phyloP scores from a whole-genome alignment of 257 asterid species.

The Solanum bulbocastanum region DNA sequence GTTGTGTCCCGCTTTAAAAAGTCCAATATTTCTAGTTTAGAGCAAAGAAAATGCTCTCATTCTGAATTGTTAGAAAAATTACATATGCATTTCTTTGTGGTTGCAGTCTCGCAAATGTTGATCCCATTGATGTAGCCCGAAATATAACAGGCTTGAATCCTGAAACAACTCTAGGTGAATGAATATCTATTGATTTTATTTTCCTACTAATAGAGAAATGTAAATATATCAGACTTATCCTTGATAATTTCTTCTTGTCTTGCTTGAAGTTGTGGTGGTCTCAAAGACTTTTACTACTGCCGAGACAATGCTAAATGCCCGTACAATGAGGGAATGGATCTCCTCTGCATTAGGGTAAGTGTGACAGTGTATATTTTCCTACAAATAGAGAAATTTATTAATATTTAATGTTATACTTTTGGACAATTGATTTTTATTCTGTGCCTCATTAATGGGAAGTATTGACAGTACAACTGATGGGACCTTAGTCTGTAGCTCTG shows the following conservation, averaged over 20 bases:
- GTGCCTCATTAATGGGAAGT: not conserved
- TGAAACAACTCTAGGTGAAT: slow-evolving; percentile 88
- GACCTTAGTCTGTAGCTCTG: not conserved
- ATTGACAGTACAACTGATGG: not conserved
- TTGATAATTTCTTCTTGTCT: not conserved
- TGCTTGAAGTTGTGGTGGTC: slow-evolving; percentile 79
- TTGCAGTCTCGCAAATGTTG: slow-evolving; percentile 95
- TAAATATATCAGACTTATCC: not conserved
- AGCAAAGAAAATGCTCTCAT: not conserved
- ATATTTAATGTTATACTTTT: not conserved
- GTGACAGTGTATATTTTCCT: not conserved
- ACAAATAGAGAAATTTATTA: not conserved
- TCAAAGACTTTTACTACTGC: slow-evolving; percentile 98
- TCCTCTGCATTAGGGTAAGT: slow-evolving; percentile 85
- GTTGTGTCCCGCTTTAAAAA: not conserved
- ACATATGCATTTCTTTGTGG: not conserved
- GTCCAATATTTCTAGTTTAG: not conserved
- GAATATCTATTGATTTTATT: not conserved
- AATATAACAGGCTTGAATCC: slow-evolving; percentile 80
- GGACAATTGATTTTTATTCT: not conserved
- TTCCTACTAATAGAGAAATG: not conserved
- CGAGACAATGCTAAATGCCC: slow-evolving; percentile 96
- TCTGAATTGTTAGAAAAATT: not conserved
- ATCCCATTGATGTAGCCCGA: slow-evolving; percentile 89
- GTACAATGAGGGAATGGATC: slow-evolving; percentile 97